These are phyloP conservation scores for Scutellaria minor DNA, from an alignment of 257 asterid genomes.

Conservation along the genomic window DNA sequence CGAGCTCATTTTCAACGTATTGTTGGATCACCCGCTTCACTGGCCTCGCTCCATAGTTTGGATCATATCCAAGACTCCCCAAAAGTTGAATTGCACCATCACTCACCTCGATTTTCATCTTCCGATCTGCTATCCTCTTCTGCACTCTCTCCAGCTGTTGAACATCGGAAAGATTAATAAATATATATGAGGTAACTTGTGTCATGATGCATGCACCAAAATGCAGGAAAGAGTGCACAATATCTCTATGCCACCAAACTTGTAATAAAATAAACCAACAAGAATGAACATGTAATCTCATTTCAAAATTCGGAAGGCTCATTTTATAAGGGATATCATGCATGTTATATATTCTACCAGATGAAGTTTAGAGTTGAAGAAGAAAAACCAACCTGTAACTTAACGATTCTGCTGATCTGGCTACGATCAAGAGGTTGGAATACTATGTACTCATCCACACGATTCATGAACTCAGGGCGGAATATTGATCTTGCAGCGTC, in stretches of 20 bases:
- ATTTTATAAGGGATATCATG: background rate
- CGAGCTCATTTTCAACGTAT: slow-evolving; percentile 82
- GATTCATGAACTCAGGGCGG: slow-evolving; percentile 97
- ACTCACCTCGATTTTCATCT: slow-evolving; percentile 74
- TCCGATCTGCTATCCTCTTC: slow-evolving; percentile 77
- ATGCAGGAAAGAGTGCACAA: too few species aligned
- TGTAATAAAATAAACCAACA: too few species aligned
- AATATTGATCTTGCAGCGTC: slow-evolving; percentile 85
- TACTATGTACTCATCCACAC: slow-evolving; percentile 90
- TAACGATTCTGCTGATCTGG: slow-evolving; percentile 70
- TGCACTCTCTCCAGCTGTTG: slow-evolving; percentile 84
- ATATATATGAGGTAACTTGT: too few species aligned
- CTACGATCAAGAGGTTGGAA: slow-evolving; percentile 92
- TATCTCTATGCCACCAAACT: too few species aligned
- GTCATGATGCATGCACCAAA: too few species aligned
- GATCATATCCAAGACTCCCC: slow-evolving; percentile 86
- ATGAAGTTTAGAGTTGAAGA: background rate
- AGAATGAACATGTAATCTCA: too few species aligned
- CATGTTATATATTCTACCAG: background rate
- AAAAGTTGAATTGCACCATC: slow-evolving; percentile 77
- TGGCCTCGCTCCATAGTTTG: slow-evolving; percentile 94
- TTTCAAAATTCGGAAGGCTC: background rate
- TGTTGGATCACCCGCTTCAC: slow-evolving; percentile 94
- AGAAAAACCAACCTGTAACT: slow-evolving; percentile 63
- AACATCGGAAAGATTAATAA: background rate